These are phyloP conservation scores for Chalciporus piperatus DNA, from an alignment of 768 basidiomycete genomes.

Conservation along the genomic window DNA sequence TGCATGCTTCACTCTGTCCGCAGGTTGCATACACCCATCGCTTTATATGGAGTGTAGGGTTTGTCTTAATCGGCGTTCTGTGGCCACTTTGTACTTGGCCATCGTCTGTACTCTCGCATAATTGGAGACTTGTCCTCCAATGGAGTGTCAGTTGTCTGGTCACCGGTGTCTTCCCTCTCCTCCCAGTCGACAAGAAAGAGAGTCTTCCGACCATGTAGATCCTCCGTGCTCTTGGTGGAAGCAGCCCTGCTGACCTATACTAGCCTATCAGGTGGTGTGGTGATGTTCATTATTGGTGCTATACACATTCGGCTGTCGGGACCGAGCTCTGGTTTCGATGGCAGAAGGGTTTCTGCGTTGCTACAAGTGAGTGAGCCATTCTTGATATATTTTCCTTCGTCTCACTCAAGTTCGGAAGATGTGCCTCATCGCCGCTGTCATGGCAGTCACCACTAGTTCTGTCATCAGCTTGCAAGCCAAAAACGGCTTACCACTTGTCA, in stretches of 20 bases:
- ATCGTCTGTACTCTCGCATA: constrained; percentile 23
- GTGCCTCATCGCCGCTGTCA: constrained; percentile 42
- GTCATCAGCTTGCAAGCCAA: constrained; percentile 61
- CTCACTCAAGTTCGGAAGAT: constrained; percentile 31
- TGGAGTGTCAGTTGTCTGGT: constrained; percentile 54
- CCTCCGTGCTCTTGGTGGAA: neutral
- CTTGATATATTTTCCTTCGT: neutral
- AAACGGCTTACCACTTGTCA: constrained; percentile 56
- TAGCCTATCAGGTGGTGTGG: constrained; percentile 48
- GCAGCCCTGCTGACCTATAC: constrained; percentile 7
- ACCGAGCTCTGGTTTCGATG: neutral
- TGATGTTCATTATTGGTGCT: constrained; percentile 40
- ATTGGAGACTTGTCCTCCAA: constrained; percentile 25
- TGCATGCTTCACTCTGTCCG: neutral
- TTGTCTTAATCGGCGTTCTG: constrained; percentile 51
- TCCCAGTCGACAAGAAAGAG: constrained; percentile 72
- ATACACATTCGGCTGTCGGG: constrained; percentile 12
- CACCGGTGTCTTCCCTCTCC: constrained; percentile 66
- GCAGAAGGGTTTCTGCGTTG: constrained; percentile 1
- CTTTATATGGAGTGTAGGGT: constrained; percentile 69
- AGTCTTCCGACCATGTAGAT: constrained; percentile 58
- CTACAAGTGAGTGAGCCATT: constrained; percentile 23
- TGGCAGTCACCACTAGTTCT: constrained; percentile 57
- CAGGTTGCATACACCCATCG: constrained; percentile 73
- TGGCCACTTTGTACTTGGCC: constrained; percentile 67